Conservation (phyloP, 1,284 basidiomycete genomes). For the Malassezia caprae region DNA sequence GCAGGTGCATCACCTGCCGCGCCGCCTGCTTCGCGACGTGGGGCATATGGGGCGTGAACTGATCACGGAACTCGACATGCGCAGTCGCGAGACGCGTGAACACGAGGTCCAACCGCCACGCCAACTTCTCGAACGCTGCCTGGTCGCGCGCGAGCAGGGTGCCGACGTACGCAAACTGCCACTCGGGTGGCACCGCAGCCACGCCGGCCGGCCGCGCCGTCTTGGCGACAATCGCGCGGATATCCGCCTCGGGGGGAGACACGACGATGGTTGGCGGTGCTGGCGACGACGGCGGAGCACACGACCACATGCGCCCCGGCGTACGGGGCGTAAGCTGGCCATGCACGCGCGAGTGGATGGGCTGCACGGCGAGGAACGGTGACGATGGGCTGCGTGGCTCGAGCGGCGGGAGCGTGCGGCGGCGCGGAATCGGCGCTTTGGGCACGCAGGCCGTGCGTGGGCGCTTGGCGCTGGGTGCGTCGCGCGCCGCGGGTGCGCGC, state of each 20-base stretch:
- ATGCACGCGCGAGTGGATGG: slow-evolving; percentile 1
- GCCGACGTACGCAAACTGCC: slow-evolving; percentile 12
- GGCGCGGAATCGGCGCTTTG: slow-evolving; percentile 6
- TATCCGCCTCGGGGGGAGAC: slow-evolving; percentile 11
- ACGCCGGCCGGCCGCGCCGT: not conserved
- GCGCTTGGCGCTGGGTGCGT: slow-evolving; percentile 1
- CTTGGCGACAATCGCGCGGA: slow-evolving; percentile 1
- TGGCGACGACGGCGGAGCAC: not conserved
- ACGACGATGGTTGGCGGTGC: slow-evolving; percentile 11
- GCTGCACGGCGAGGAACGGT: slow-evolving; percentile 3
- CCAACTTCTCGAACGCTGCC: slow-evolving; percentile 9
- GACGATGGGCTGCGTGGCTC: slow-evolving; percentile 14
- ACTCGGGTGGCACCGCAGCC: not conserved
- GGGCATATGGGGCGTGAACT: not conserved
- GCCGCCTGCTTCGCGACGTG: slow-evolving; percentile 3
- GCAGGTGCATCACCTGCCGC: not conserved
- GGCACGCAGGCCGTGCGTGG: not conserved
- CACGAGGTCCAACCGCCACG: slow-evolving; percentile 11
- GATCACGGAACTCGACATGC: not conserved
- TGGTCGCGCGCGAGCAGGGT: slow-evolving; percentile 15
- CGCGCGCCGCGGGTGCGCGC: not conserved
- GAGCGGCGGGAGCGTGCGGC: not conserved
- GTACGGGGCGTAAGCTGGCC: slow-evolving; percentile 6
- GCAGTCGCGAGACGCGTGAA: slow-evolving; percentile 8
- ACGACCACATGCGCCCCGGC: slow-evolving; percentile 7